Percentiles rank a stretch among this genome's conserved stretches.
These are phyloP conservation scores for Candida tibetensis DNA, from an alignment of 805 yeast species.

Conservation along the genomic window DNA sequence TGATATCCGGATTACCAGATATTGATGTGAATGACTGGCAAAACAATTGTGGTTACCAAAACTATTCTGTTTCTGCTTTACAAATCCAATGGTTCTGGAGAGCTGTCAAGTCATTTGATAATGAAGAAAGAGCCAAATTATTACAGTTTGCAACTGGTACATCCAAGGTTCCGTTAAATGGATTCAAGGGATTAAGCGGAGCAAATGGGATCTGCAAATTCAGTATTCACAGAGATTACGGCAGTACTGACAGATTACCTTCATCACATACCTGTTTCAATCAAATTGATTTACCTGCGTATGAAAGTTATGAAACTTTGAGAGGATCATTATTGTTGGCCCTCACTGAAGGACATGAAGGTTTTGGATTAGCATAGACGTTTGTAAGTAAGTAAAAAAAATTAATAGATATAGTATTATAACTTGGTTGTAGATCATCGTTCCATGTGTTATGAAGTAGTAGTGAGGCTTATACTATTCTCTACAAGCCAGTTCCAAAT, in stretches of 20 bases:
- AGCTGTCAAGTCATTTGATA: conserved; percentile 90
- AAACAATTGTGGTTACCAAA: conserved; percentile 73
- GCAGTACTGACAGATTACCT: conserved; percentile 81
- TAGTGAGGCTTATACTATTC: too few species aligned
- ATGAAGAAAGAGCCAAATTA: conserved; percentile 89
- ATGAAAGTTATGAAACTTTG: conserved; percentile 81
- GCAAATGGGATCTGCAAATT: conserved; percentile 83
- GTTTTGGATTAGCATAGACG: conserved; percentile 84
- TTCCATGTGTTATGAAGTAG: too few species aligned
- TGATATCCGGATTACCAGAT: conserved; percentile 93
- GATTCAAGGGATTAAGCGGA: conserved; percentile 87
- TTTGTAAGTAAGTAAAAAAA: not conserved
- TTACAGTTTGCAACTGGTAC: conserved; percentile 97
- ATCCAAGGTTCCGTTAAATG: conserved; percentile 90
- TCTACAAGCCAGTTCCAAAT: conserved; percentile 7
- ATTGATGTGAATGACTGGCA: conserved; percentile 97
- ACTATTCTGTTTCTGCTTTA: conserved; percentile 76
- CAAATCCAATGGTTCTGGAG: conserved; percentile 98
- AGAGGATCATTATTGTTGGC: conserved; percentile 80
- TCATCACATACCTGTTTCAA: conserved; percentile 97
- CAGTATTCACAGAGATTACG: conserved; percentile 86
- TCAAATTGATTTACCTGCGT: conserved; percentile 90
- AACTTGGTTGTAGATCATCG: too few species aligned
- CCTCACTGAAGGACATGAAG: conserved; percentile 92
- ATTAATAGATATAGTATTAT: not conserved